Base-by-base conservation (phyloP, 768 basidiomycete genomes). In the Pulveroboletus sp. region DNA sequence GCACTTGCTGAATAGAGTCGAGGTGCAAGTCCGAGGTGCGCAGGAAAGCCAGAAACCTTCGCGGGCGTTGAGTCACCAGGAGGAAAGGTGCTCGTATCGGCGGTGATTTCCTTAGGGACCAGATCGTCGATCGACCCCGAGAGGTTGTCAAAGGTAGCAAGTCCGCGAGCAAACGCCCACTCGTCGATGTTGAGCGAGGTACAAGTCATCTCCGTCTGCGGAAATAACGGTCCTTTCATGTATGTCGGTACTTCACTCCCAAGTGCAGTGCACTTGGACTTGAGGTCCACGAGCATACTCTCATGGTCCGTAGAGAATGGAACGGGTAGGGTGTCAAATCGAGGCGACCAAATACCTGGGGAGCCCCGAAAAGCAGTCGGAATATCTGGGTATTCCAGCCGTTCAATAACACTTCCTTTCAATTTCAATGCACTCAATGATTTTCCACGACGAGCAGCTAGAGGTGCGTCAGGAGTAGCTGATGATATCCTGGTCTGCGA, bases 291-390 rank as follows among this genome's bases (percentile, higher is more conserved):
- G 14, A 73, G 64, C 72, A 76, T 76, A 24, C 61, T 66, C 14
- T 59, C 49, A 18, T 76, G 62, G 2, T 67, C 64, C 49, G 69
- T 65, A 44, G 62, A 57, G 18, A 50, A 48, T 11, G 56, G 52
- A 12, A n/a, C 28, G 28, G 41, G 35, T 8, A 47, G 38, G 12
- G 52, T 36, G 18, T 65, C 61, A 33, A 67, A 65, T 28, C 50
- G 52, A 2, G 73, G 71, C 6, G 63, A 66, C 54, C 67, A 66
- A 18, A 59, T 47, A 7, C 64, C 56, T 0, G 70, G 62, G 4
- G 73, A 71, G 12, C 73, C 71, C 12, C 68, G 63, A 60, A 76
- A 76, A 7, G 74, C 70, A 14, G 69, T 72, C 6, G 74, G 75
- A 12, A 76, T 71, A 45, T 68, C 69, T 18, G 75, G 74, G 48